These are phyloP conservation scores for Monosporozyma yasuniensis DNA, from an alignment of 805 yeast species.

Conservation along the genomic window DNA sequence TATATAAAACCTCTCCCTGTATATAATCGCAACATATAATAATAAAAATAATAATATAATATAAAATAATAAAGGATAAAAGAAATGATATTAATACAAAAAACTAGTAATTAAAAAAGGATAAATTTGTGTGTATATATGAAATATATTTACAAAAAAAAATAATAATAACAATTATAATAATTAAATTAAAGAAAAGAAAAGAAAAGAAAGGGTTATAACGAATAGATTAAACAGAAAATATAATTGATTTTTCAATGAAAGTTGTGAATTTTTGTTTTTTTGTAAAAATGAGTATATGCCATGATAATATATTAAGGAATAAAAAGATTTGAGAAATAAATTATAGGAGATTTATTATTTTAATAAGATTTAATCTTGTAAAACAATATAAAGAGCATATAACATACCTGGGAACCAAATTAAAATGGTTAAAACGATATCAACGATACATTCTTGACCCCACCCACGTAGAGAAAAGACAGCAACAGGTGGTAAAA, in stretches of 20 bases:
- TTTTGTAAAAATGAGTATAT: background rate
- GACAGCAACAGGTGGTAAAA: constrained; percentile 73
- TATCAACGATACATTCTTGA: constrained; percentile 54
- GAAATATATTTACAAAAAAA: background rate
- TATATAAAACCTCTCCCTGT: constrained; percentile 1
- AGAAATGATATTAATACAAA: background rate
- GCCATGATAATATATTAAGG: background rate
- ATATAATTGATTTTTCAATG: background rate
- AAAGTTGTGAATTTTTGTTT: background rate
- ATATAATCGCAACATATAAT: constrained; percentile 3
- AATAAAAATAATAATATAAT: background rate
- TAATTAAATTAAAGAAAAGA: background rate
- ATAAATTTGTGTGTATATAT: background rate
- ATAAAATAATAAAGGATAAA: no score
- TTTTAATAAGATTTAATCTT: constrained; percentile 5
- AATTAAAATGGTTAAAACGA: constrained; percentile 37
- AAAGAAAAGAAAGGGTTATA: background rate
- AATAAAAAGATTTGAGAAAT: no score
- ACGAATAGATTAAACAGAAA: background rate
- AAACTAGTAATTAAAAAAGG: background rate
- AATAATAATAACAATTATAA: background rate
- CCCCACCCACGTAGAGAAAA: constrained; percentile 61
- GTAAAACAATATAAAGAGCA: constrained; percentile 53
- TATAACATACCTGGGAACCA: constrained; percentile 76
- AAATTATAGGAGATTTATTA: no score